Conservation (phyloP, 305 asterid genomes). For the Solanum aculeatissimum region DNA sequence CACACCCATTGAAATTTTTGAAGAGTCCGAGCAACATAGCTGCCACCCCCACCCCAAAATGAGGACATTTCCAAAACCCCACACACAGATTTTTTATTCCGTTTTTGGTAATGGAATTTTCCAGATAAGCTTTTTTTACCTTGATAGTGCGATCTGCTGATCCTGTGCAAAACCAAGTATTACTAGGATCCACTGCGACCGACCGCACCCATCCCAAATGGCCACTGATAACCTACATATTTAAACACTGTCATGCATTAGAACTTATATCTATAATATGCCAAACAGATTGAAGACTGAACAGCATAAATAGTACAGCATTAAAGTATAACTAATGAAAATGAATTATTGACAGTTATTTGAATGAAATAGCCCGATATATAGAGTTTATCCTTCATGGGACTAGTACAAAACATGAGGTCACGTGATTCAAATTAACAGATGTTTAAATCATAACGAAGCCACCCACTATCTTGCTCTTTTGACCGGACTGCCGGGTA, state of each 20-base stretch:
- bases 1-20: too few species aligned
- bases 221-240: conserved; percentile 83
- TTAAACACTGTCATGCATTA: conserved; percentile 1
- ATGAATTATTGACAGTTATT: neutral
- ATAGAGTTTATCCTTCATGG: neutral
- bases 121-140: conserved; percentile 24
- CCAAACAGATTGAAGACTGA: neutral
- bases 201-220: conserved; percentile 99
- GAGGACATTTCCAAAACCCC: neutral
- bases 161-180: conserved; percentile 91
- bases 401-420: neutral
- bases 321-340: neutral
- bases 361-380: neutral
- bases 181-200: conserved; percentile 97
- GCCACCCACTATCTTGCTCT: neutral
- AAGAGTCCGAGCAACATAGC: too few species aligned
- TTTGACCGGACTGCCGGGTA: neutral
- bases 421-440: neutral
- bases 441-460: neutral
- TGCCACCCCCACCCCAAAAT: neutral
- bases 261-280: neutral
- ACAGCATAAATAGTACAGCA: neutral
- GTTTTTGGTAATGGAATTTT: neutral
- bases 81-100: neutral
- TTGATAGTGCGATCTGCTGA: conserved; percentile 98